A percentile compares a stretch with the other conserved stretches of the same genome.
Evolutionary conservation across 164 flowering plant genomes (phyloP).

Genomic region (Aristolochia fimbriata): DNA sequence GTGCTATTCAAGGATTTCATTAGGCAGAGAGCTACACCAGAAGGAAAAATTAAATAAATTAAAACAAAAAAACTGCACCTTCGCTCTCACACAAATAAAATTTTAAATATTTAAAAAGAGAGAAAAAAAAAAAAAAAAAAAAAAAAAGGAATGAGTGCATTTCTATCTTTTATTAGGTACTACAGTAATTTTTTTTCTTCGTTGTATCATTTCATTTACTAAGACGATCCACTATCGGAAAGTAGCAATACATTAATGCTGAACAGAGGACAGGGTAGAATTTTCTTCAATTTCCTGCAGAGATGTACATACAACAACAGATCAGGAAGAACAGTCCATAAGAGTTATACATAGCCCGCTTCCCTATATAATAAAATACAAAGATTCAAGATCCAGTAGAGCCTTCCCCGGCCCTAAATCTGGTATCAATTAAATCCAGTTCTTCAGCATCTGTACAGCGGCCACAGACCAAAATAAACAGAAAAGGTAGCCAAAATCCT

Average conservation of each 20-base stretch:
- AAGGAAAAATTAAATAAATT: no score
- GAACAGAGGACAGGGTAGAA: background rate
- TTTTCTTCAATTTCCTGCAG: conserved; percentile 14
- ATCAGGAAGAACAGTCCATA: conserved; percentile 4
- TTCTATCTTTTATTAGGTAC: no score
- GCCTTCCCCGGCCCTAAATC: conserved; percentile 5
- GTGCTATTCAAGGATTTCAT: no score
- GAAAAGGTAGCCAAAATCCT: conserved; percentile 8
- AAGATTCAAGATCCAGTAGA: background rate
- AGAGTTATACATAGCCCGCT: conserved; percentile 9
- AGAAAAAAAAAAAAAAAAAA: no score
- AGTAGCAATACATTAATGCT: background rate
- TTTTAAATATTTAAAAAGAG: no score
- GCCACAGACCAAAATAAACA: conserved; percentile 9
- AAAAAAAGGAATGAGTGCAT: no score
- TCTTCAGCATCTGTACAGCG: conserved; percentile 20
- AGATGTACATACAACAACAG: conserved; percentile 13
- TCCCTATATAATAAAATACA: background rate
- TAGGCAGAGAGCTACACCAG: no score
- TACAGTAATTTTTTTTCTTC: no score
- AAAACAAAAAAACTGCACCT: no score
- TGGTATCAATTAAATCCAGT: conserved; percentile 6
- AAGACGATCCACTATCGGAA: background rate
- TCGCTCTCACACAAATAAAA: no score
- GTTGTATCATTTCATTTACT: background rate